A percentile compares a stretch with the other conserved stretches of the same genome.
Evolutionary conservation across 768 basidiomycete species (phyloP).

Genomic region (Trametes coccinea): DNA sequence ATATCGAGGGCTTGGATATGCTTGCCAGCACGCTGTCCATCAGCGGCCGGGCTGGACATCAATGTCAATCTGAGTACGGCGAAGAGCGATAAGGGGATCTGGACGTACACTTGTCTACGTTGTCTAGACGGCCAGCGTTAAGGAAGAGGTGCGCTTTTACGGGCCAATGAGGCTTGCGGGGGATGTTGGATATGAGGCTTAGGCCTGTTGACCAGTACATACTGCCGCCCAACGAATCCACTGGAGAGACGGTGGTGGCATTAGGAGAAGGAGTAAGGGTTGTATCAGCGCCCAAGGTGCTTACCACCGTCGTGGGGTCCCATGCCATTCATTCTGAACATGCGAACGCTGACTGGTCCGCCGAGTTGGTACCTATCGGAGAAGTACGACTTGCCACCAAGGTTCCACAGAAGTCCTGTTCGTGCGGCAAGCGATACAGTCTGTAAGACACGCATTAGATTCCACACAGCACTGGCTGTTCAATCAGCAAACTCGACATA

Average conservation of each 20-base stretch:
- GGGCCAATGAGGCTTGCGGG: conserved; percentile 78
- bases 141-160: conserved; percentile 78
- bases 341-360: conserved; percentile 82
- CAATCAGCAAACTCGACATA: too few relatives aligned
- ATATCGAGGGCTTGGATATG: conserved; percentile 63
- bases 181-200: conserved; percentile 74
- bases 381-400: conserved; percentile 58
- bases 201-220: conserved; percentile 76
- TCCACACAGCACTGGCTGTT: too few relatives aligned
- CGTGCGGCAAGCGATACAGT: conserved; percentile 72
- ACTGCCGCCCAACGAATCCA: conserved; percentile 85
- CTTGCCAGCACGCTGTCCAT: conserved; percentile 41
- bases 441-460: conserved; percentile 41
- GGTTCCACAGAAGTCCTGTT: conserved; percentile 67
- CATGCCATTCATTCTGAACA: conserved; percentile 73
- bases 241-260: conserved; percentile 37
- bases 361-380: conserved; percentile 92
- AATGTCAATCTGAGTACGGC: neutral
- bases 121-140: conserved; percentile 77
- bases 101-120: conserved; percentile 53
- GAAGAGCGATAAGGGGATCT: neutral
- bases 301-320: conserved; percentile 76
- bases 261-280: too few relatives aligned
- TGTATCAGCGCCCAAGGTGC: conserved; percentile 23
- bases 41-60: conserved; percentile 38